These are phyloP conservation scores for Phytophthora europaea DNA, from an alignment of 352 stramenopile species.

Conservation along the genomic window DNA sequence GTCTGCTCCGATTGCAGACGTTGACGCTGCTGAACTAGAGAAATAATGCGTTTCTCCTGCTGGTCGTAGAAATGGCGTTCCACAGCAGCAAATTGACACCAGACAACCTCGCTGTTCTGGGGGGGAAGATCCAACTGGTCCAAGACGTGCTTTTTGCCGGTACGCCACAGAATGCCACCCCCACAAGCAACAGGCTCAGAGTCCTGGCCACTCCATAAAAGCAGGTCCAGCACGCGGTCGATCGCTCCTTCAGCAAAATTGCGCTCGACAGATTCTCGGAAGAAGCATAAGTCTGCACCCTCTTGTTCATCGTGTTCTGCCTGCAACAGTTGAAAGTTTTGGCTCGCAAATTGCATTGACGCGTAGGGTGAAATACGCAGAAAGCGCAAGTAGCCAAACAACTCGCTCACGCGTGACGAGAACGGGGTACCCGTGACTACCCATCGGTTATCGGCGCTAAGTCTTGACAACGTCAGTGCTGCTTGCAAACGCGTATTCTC, in stretches of 20 bases:
- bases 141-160: constrained; percentile 77
- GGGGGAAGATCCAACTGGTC: constrained; percentile 69
- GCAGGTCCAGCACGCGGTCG: constrained; percentile 58
- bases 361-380: constrained; percentile 62
- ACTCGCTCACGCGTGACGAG: constrained; percentile 81
- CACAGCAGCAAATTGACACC: constrained; percentile 79
- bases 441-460: constrained; percentile 83
- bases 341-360: neutral
- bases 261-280: constrained; percentile 47
- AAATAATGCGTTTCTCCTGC: constrained; percentile 65
- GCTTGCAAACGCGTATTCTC: constrained; percentile 81
- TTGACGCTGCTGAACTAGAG: constrained; percentile 48
- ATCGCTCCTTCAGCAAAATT: constrained; percentile 51
- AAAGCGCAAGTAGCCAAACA: constrained; percentile 89
- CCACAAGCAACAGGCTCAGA: constrained; percentile 15
- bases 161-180: constrained; percentile 80
- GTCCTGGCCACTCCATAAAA: constrained; percentile 52
- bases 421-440: constrained; percentile 93
- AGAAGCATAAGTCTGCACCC: constrained; percentile 35
- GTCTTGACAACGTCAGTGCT: constrained; percentile 83
- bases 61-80: constrained; percentile 84
- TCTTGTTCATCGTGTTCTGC: constrained; percentile 35
- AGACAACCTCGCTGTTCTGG: constrained; percentile 67
- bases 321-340: constrained; percentile 18
- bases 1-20: constrained; percentile 12